Conservation (phyloP, 495 filamentous ascomycete species). For the Neurospora sp. region DNA sequence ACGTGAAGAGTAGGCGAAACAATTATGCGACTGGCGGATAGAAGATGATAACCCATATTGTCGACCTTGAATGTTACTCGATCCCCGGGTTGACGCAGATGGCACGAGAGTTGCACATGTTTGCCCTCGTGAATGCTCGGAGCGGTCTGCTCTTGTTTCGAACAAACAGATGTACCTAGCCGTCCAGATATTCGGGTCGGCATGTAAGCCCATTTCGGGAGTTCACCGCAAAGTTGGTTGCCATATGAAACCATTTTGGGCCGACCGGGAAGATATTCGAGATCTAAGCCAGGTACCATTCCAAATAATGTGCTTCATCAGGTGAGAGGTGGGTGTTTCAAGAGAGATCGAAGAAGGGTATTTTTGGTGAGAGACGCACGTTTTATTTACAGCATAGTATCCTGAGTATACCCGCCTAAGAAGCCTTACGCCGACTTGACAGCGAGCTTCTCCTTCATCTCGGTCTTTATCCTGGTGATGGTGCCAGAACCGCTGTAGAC, state of each 20-base stretch:
- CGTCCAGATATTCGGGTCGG: background rate
- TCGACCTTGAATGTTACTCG: background rate
- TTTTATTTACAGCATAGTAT: background rate
- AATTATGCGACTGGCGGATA: background rate
- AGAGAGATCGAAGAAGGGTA: background rate
- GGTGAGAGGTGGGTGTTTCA: background rate
- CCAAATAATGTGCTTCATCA: background rate
- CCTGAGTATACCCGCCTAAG: background rate
- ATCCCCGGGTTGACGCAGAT: background rate
- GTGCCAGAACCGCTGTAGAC: slow-evolving; percentile 82
- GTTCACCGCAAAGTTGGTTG: background rate
- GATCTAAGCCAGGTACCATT: background rate
- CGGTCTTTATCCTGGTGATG: slow-evolving; percentile 73
- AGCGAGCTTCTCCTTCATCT: slow-evolving; percentile 52
- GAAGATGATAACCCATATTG: background rate
- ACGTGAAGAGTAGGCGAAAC: background rate
- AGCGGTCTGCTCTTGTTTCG: background rate
- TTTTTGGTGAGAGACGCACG: background rate
- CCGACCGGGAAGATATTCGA: background rate
- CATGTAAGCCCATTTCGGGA: background rate
- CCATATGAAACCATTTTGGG: background rate
- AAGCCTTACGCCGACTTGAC: background rate
- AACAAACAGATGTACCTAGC: background rate
- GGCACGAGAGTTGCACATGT: background rate
- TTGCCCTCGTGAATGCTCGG: background rate